Evolutionary conservation across 2,329 filamentous ascomycete species (phyloP).

Genomic region (Aspergillus sp.): DNA sequence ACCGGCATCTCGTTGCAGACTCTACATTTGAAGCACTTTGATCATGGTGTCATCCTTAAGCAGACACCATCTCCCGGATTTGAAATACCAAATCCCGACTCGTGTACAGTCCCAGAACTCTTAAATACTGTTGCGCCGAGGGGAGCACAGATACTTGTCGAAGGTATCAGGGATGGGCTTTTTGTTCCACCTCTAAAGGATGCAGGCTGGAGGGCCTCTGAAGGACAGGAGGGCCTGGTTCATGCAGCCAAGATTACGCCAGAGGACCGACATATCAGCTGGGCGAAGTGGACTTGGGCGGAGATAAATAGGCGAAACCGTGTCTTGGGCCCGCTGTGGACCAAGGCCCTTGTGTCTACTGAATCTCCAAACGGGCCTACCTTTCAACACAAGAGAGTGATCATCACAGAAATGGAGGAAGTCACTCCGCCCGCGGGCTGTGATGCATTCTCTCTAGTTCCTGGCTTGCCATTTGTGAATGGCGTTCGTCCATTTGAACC

Average conservation of each 20-base stretch:
- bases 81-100: constrained; percentile 43
- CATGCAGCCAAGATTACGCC: constrained; percentile 72
- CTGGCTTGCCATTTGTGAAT: constrained; percentile 34
- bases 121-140: constrained; percentile 53
- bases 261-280: constrained; percentile 59
- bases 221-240: constrained; percentile 21
- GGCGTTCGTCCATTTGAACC: constrained; percentile 19
- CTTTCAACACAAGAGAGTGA: constrained; percentile 30
- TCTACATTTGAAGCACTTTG: constrained; percentile 69
- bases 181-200: constrained; percentile 60
- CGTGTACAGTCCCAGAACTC: constrained; percentile 48
- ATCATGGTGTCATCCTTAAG: constrained; percentile 69
- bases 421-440: constrained; percentile 20
- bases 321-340: constrained; percentile 67
- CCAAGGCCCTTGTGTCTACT: constrained; percentile 25
- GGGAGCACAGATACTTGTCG: constrained; percentile 68
- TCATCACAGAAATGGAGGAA: constrained; percentile 33
- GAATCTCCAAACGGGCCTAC: constrained; percentile 12
- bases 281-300: constrained; percentile 49
- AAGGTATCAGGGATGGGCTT: constrained; percentile 56
- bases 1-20: constrained; percentile 87
- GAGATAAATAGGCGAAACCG: constrained; percentile 54
- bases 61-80: constrained; percentile 61
- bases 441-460: constrained; percentile 22
- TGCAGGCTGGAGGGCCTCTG: constrained; percentile 21